A percentile compares a stretch with the other conserved stretches of the same genome.
Evolutionary conservation across 257 asterid genomes (phyloP).

Genomic region (Sherardia arvensis): DNA sequence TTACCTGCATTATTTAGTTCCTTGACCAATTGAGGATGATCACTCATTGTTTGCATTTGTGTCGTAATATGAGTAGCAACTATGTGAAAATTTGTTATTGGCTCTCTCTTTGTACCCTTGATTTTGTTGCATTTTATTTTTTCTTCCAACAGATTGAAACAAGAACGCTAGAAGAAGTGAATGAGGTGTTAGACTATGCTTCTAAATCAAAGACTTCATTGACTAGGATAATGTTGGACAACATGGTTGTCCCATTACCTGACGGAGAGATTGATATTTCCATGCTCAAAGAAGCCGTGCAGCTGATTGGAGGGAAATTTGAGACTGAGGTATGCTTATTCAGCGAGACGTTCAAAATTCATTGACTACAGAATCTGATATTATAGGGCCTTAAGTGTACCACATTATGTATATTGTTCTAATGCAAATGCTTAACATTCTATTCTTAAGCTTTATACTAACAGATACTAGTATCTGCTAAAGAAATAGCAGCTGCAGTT

Average conservation of each 20-base stretch:
- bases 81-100: background rate
- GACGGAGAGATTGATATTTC: conserved; percentile 72
- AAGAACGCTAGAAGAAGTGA: conserved; percentile 84
- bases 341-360: background rate
- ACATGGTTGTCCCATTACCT: conserved; percentile 86
- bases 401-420: background rate
- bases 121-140: background rate
- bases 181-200: conserved; percentile 66
- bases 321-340: conserved; percentile 77
- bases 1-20: background rate
- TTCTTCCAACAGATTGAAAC: conserved; percentile 71
- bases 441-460: background rate
- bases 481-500: background rate
- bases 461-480: background rate
- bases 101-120: background rate
- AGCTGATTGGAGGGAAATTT: conserved; percentile 58
- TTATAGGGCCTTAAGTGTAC: background rate
- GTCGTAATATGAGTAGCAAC: too few species aligned
- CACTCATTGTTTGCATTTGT: background rate
- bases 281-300: conserved; percentile 86
- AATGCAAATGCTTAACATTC: background rate
- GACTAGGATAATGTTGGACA: conserved; percentile 89
- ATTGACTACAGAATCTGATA: background rate
- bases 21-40: background rate
- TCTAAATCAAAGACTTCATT: conserved; percentile 54